These are phyloP conservation scores for Phytophthora tubulina DNA, from an alignment of 352 stramenopile species.

Conservation along the genomic window DNA sequence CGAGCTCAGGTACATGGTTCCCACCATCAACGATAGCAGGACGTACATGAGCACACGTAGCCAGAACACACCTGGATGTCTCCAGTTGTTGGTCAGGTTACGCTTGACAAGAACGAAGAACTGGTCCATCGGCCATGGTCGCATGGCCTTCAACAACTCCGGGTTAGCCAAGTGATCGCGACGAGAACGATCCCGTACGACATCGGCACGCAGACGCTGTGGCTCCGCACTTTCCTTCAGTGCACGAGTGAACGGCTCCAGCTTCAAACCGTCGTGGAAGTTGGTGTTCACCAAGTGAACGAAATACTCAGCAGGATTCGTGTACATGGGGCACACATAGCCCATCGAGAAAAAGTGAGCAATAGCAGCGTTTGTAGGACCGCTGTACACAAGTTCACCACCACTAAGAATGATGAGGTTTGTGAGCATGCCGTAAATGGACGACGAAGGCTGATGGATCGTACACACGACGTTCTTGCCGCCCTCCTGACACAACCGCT, in stretches of 20 bases:
- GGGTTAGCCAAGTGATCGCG: conserved; percentile 47
- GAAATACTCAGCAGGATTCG: conserved; percentile 83
- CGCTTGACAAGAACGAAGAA: conserved; percentile 72
- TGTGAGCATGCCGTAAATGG: conserved; percentile 75
- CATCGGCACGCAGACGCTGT: conserved; percentile 48
- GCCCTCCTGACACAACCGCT: conserved; percentile 60
- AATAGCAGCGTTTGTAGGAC: conserved; percentile 69
- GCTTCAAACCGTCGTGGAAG: conserved; percentile 59
- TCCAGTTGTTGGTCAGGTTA: conserved; percentile 72
- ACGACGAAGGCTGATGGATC: conserved; percentile 90
- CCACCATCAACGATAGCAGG: conserved; percentile 78
- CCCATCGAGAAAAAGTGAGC: conserved; percentile 69
- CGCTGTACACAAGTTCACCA: conserved; percentile 93
- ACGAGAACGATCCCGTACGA: conserved; percentile 49
- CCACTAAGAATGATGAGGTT: conserved; percentile 74
- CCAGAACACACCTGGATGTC: conserved; percentile 84
- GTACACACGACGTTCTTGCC: conserved; percentile 85
- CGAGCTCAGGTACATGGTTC: conserved; percentile 79
- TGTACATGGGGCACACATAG: conserved; percentile 77
- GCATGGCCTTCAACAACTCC: conserved; percentile 55
- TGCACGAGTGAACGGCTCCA: conserved; percentile 50
- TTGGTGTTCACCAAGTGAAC: conserved; percentile 76
- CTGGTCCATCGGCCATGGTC: conserved; percentile 63
- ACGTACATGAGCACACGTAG: conserved; percentile 88
- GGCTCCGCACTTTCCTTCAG: conserved; percentile 52